Conservation (phyloP, 306 rosid species). For the Cucurbita maxima region DNA sequence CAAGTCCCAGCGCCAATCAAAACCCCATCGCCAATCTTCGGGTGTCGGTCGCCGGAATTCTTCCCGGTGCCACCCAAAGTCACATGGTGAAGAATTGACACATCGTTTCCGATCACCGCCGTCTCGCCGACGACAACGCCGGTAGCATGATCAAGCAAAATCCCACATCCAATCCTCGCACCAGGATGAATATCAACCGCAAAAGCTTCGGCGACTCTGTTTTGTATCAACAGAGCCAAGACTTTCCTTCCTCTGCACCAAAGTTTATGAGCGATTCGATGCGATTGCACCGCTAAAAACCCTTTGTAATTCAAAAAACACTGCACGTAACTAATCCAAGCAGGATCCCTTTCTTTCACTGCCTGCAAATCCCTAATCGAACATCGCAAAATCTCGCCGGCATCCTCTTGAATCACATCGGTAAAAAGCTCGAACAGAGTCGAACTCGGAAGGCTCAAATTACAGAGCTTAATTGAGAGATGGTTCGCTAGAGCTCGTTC, state of each 20-base stretch:
- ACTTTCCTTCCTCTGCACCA: conserved; percentile 48
- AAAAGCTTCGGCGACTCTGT: conserved; percentile 63
- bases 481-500: conserved; percentile 45
- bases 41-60: conserved; percentile 63
- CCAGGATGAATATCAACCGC: conserved; percentile 87
- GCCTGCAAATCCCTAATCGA: conserved; percentile 43
- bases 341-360: conserved; percentile 73
- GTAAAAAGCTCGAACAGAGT: conserved; percentile 41
- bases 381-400: conserved; percentile 20
- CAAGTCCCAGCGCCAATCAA: conserved; percentile 85
- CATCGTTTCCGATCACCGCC: conserved; percentile 77
- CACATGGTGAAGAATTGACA: conserved; percentile 77
- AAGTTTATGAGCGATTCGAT: conserved; percentile 51
- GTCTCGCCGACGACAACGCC: conserved; percentile 89
- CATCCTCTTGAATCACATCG: conserved; percentile 16
- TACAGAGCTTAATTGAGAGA: conserved; percentile 42
- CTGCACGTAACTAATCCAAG: conserved; percentile 60
- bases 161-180: conserved; percentile 58
- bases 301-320: conserved; percentile 78
- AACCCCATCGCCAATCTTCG: conserved; percentile 88
- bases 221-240: conserved; percentile 58
- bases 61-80: conserved; percentile 96
- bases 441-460: conserved; percentile 21
- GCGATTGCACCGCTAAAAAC: conserved; percentile 62
- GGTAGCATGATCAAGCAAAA: conserved; percentile 79